Evolutionary conservation across 2,329 filamentous ascomycete species (phyloP).

Genomic region (Tolypocladium guangdongense): DNA sequence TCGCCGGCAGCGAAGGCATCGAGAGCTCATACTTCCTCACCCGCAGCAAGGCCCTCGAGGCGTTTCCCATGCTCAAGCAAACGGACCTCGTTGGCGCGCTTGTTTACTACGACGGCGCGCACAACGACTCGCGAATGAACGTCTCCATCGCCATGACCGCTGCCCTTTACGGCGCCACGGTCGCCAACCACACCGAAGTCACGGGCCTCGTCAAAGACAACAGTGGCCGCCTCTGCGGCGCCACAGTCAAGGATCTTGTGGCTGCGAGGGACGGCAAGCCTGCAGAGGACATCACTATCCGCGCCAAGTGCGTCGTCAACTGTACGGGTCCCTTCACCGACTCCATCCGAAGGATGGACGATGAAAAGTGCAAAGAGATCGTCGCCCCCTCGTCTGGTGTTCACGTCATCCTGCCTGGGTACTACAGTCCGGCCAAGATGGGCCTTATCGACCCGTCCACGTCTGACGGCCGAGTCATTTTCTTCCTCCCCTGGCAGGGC

Average conservation of each 20-base stretch:
- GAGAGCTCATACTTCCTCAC: constrained; percentile 84
- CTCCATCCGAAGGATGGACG: constrained; percentile 76
- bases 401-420: constrained; percentile 77
- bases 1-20: constrained; percentile 78
- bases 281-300: constrained; percentile 55
- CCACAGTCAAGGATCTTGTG: constrained; percentile 60
- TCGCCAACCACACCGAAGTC: constrained; percentile 77
- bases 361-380: constrained; percentile 60
- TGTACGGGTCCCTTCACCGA: constrained; percentile 84
- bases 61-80: constrained; percentile 80
- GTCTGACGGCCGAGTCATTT: constrained; percentile 81
- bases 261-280: constrained; percentile 49
- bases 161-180: constrained; percentile 73
- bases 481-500: constrained; percentile 89
- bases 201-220: constrained; percentile 65
- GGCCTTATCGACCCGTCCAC: constrained; percentile 78
- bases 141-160: constrained; percentile 81
- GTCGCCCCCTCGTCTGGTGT: constrained; percentile 79
- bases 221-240: constrained; percentile 62
- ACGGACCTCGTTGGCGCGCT: constrained; percentile 69
- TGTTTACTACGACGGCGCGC: constrained; percentile 85
- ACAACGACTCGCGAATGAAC: constrained; percentile 91
- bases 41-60: constrained; percentile 74
- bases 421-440: constrained; percentile 79
- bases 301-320: constrained; percentile 75